phyloP scores from a whole-genome alignment of 2,329 filamentous ascomycete species.

The Venturia effusa region DNA sequence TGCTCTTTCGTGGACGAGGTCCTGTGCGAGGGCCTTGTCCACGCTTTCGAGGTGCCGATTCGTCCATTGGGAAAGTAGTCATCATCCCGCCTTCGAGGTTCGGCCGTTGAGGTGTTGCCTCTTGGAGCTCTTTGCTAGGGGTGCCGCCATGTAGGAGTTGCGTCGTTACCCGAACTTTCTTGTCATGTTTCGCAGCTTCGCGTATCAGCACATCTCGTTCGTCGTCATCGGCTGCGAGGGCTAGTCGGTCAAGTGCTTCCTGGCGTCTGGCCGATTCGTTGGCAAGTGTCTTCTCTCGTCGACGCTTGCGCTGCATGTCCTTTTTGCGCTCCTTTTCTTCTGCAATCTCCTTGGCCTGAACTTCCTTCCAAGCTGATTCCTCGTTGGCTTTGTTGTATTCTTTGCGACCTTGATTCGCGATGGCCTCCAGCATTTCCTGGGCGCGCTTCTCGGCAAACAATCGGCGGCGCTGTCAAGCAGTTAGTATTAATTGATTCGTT shows the following conservation, averaged over 20 bases:
- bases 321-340: conserved; percentile 99
- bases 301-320: conserved; percentile 96
- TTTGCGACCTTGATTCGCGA: conserved; percentile 60
- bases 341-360: conserved; percentile 78
- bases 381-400: conserved; percentile 70
- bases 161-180: conserved; percentile 87
- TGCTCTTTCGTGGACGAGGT: conserved; percentile 79
- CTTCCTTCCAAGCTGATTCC: conserved; percentile 70
- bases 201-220: conserved; percentile 71
- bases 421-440: conserved; percentile 50
- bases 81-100: conserved; percentile 79
- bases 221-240: conserved; percentile 67
- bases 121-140: conserved; percentile 57
- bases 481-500: background rate
- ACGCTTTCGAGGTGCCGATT: conserved; percentile 32
- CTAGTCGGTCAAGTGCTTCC: conserved; percentile 65
- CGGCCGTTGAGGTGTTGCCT: conserved; percentile 61
- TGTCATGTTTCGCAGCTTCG: conserved; percentile 80
- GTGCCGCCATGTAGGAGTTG: conserved; percentile 77
- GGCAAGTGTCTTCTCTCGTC: conserved; percentile 87
- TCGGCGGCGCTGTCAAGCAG: conserved; percentile 42
- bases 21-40: conserved; percentile 40
- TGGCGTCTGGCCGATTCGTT: conserved; percentile 78
- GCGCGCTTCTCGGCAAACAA: conserved; percentile 44
- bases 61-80: conserved; percentile 63